Percentiles rank a stretch among this genome's conserved stretches.
phyloP scores from a whole-genome alignment of 2,329 filamentous ascomycete species.

The Talaromyces sp. region DNA sequence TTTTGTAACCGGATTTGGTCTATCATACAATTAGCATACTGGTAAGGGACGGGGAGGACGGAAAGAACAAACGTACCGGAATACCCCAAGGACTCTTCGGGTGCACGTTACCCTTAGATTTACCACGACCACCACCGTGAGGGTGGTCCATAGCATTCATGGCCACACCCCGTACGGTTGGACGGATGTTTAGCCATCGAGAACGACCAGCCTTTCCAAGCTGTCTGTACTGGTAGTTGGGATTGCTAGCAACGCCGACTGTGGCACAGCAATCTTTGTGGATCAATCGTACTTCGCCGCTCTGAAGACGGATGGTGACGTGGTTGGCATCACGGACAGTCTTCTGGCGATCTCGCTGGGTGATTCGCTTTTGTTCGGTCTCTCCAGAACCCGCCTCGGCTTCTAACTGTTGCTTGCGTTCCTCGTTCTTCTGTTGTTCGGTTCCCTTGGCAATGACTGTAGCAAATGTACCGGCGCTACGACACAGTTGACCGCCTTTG shows the following conservation, averaged over 20 bases:
- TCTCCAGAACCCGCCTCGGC: slow-evolving; percentile 55
- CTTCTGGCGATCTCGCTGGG: slow-evolving; percentile 41
- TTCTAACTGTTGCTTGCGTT: slow-evolving; percentile 20
- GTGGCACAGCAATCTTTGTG: slow-evolving; percentile 92
- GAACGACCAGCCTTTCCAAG: slow-evolving; percentile 93
- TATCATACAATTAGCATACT: slow-evolving; percentile 28
- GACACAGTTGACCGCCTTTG: slow-evolving; percentile 82
- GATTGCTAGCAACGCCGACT: slow-evolving; percentile 90
- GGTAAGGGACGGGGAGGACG: neutral
- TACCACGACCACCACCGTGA: slow-evolving; percentile 97
- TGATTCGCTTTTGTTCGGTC: slow-evolving; percentile 36
- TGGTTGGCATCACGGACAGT: slow-evolving; percentile 67
- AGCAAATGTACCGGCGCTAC: slow-evolving; percentile 89
- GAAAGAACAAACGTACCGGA: slow-evolving; percentile 64
- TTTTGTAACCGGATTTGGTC: slow-evolving; percentile 73
- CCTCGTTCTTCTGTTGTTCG: slow-evolving; percentile 50
- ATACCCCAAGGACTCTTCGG: slow-evolving; percentile 96
- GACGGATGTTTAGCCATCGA: slow-evolving; percentile 89
- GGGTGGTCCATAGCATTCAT: slow-evolving; percentile 99
- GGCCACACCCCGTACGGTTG: slow-evolving; percentile 92
- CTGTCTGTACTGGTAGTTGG: slow-evolving; percentile 83
- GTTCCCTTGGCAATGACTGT: slow-evolving; percentile 88
- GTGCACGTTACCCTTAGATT: slow-evolving; percentile 96
- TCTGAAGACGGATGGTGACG: slow-evolving; percentile 83
- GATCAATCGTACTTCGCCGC: slow-evolving; percentile 86